Percentiles rank a stretch among this genome's conserved stretches.
Conservation (phyloP, 2,329 filamentous ascomycete genomes). For the Pleomassaria siparia region DNA sequence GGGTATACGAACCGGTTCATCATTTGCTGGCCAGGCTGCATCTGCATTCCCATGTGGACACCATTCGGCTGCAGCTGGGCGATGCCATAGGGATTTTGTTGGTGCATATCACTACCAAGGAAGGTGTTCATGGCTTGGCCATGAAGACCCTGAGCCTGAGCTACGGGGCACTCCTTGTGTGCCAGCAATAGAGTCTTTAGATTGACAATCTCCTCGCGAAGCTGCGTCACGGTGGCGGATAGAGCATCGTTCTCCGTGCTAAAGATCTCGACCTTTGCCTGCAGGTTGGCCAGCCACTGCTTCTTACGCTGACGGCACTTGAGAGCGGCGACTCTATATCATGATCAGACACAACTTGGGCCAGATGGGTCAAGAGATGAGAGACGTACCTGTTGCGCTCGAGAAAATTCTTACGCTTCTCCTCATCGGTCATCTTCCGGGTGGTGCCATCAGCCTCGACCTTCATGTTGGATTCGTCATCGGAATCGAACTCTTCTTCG, state of each 20-base stretch:
- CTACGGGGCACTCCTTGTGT: conserved; percentile 94
- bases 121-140: conserved; percentile 54
- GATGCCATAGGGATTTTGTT: conserved; percentile 54
- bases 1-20: conserved; percentile 4
- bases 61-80: conserved; percentile 46
- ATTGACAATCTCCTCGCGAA: conserved; percentile 91
- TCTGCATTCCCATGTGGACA: conserved; percentile 42
- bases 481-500: conserved; percentile 57
- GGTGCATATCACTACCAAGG: conserved; percentile 48
- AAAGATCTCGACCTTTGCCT: conserved; percentile 91
- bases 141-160: conserved; percentile 76
- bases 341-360: conserved; percentile 22
- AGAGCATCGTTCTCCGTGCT: conserved; percentile 89
- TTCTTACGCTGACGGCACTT: conserved; percentile 99
- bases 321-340: conserved; percentile 79
- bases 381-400: conserved; percentile 83
- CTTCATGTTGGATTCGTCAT: conserved; percentile 35
- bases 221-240: conserved; percentile 76
- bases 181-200: conserved; percentile 89
- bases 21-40: conserved; percentile 1
- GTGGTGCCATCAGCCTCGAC: conserved; percentile 54
- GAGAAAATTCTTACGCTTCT: conserved; percentile 97
- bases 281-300: conserved; percentile 94
- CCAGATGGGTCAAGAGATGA: conserved; percentile 12
- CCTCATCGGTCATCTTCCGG: conserved; percentile 96